Evolutionary conservation across 495 filamentous ascomycete genomes (phyloP), one percentile per base, ranked within the genome.

Genomic region (Xylaria bambusicola): DNA sequence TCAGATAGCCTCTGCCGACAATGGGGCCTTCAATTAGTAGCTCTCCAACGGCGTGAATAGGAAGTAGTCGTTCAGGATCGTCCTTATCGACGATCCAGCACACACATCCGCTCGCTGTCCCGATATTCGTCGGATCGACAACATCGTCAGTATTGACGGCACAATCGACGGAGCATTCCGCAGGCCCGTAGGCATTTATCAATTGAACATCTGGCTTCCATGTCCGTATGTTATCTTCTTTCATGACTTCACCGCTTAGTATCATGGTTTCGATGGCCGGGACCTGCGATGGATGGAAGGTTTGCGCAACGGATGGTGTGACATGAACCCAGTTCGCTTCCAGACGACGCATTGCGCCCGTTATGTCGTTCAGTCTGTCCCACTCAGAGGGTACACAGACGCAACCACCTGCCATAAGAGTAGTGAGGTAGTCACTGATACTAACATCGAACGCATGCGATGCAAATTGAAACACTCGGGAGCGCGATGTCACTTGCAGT

Each of bases 371-470:
- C 6, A 50, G 29, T 38, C 56, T 36, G 12, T 64, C 61, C 1
- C 56, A 15, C 7, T 68, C 65, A 18, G 62, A 59, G 15, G 65
- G 60, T 13, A 70, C 50, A 33, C 68, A 71, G 80, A 33, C 31
- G 31, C 31, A 33, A 33, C 31, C 31, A 33, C 31, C 31, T 33
- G 31, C 31, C 10, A 33, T 82, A 6, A 87, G 66, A 0, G 78
- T 77, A 17, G 79, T 75, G 27, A 83, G 73, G 4, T 81, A 80
- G 12, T 86, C 83, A 3, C 77, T 51, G 6, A 84, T 66, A 38
- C 77, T 78, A 9, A 78, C 75, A 52, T 87, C 84, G 41, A 84
- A 86, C 0, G 80, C 80, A 53, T 79, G 82, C 47, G 79, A 77
- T 12, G 82, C 78, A 52, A 81, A 86, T 57, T 86, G 82, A 12